Conservation (phyloP, 257 asterid species). For the Gentiana straminea region DNA sequence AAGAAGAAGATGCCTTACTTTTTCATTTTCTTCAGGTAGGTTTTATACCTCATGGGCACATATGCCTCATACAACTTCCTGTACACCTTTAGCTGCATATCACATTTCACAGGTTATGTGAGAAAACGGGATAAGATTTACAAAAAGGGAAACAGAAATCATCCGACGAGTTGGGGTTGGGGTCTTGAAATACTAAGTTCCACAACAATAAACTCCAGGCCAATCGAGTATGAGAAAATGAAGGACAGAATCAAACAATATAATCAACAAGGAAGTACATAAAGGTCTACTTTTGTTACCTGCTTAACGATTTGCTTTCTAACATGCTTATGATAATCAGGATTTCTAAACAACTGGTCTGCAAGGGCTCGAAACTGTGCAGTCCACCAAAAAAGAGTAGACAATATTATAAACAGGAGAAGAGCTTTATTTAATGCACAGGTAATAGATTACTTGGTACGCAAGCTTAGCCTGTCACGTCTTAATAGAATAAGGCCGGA, state of each 20-base stretch:
- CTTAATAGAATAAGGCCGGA: not conserved
- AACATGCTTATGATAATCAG: constrained; percentile 64
- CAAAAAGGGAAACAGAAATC: too few species aligned
- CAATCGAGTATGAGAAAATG: too few species aligned
- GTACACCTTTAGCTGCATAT: constrained; percentile 63
- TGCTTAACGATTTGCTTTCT: constrained; percentile 74
- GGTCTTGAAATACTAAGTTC: too few species aligned
- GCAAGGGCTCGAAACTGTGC: constrained; percentile 90
- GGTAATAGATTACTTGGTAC: constrained; percentile 7
- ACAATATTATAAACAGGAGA: not conserved
- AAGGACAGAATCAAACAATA: too few species aligned
- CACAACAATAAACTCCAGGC: too few species aligned
- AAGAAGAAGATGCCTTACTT: constrained; percentile 28
- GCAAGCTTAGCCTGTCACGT: not conserved
- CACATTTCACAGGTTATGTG: not conserved
- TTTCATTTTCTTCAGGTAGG: constrained; percentile 76
- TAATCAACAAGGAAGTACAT: too few species aligned
- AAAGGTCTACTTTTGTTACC: constrained; percentile 21
- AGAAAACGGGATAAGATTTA: not conserved
- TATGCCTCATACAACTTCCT: constrained; percentile 69
- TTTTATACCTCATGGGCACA: constrained; percentile 82
- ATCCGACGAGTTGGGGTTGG: too few species aligned
- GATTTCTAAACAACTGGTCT: constrained; percentile 74
- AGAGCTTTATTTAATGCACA: not conserved
- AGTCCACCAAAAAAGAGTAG: not conserved